phyloP scores from a whole-genome alignment of 2,329 filamentous ascomycete species.

The Monilinia aucupariae region DNA sequence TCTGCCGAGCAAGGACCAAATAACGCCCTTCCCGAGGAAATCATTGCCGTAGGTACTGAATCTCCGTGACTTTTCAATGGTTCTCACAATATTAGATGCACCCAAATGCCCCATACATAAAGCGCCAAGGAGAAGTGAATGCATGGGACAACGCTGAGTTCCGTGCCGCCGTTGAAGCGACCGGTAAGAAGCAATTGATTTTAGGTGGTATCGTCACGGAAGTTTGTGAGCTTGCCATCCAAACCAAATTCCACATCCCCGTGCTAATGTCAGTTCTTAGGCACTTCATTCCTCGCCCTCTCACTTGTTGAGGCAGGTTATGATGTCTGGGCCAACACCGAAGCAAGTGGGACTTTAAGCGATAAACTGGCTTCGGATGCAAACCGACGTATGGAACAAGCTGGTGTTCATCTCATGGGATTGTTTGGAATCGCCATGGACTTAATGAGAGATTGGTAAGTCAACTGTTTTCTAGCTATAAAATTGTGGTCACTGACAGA shows the following conservation, averaged over 20 bases:
- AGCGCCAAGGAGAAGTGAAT: constrained; percentile 66
- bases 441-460: constrained; percentile 32
- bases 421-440: constrained; percentile 33
- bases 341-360: constrained; percentile 63
- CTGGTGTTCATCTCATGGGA: constrained; percentile 52
- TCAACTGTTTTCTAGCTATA: neutral
- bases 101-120: constrained; percentile 59
- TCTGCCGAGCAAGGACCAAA: constrained; percentile 65
- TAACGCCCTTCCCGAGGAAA: constrained; percentile 64
- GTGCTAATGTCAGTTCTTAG: constrained; percentile 29
- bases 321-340: constrained; percentile 67
- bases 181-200: constrained; percentile 64
- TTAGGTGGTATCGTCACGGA: constrained; percentile 63
- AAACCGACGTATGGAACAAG: constrained; percentile 60
- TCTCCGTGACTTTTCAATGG: constrained; percentile 17
- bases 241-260: neutral
- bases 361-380: constrained; percentile 55
- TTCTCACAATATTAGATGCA: constrained; percentile 42
- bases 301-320: constrained; percentile 66
- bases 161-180: constrained; percentile 55
- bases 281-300: constrained; percentile 67
- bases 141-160: constrained; percentile 73
- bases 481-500: constrained; percentile 8
- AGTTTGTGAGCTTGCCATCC: constrained; percentile 49
- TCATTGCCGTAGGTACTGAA: constrained; percentile 41